These are phyloP conservation scores for Blepharisma stoltei DNA, from an alignment of 73 alveolate species.

Conservation along the genomic window DNA sequence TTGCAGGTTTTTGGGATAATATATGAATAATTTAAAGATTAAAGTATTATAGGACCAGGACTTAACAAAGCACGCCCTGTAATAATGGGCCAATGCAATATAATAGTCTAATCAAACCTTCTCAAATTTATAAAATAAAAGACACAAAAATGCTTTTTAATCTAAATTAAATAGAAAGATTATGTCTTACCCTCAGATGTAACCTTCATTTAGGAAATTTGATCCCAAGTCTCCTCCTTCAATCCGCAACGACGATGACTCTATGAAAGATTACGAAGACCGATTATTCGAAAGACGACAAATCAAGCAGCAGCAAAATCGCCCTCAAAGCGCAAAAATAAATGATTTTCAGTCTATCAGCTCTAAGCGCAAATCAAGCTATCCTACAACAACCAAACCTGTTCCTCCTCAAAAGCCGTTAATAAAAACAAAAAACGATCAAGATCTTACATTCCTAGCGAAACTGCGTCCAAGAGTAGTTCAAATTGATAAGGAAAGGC, in stretches of 20 bases:
- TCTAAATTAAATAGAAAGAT: too few relatives aligned
- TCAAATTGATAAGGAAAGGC: conserved; percentile 25
- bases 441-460: not conserved
- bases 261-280: not conserved
- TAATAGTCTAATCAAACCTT: too few relatives aligned
- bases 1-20: too few relatives aligned
- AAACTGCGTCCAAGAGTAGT: conserved; percentile 1
- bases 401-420: too few relatives aligned
- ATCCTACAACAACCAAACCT: not conserved
- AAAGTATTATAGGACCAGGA: too few relatives aligned
- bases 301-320: not conserved
- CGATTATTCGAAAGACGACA: not conserved
- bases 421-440: not conserved
- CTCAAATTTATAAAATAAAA: too few relatives aligned
- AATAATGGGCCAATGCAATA: too few relatives aligned
- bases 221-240: not conserved
- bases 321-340: not conserved
- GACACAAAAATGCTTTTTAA: too few relatives aligned
- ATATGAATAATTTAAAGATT: too few relatives aligned
- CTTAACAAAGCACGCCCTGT: too few relatives aligned
- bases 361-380: not conserved
- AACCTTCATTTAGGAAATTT: not conserved
- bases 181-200: conserved; percentile 1
- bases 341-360: not conserved
- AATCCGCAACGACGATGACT: not conserved